Evolutionary conservation across 129 eudicot genomes (phyloP).

Genomic region (Solidago caesia): DNA sequence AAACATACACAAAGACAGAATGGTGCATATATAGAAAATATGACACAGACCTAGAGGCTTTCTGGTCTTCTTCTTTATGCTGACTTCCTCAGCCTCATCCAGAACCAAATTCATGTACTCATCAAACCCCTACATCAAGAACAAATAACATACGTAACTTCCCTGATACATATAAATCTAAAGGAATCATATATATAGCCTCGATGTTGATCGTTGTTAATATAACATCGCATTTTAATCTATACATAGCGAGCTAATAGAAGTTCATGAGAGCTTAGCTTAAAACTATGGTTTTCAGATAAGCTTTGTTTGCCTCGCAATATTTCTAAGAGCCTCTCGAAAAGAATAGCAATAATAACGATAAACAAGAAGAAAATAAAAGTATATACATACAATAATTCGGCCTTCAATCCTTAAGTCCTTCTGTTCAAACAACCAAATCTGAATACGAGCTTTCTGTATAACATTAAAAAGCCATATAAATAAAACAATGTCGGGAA

Average conservation of each 20-base stretch:
- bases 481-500: not conserved
- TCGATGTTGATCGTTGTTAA: no score
- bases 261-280: no score
- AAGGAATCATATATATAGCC: not conserved
- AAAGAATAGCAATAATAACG: not conserved
- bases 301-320: no score
- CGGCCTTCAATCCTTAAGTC: slow-evolving; percentile 86
- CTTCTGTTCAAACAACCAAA: slow-evolving; percentile 85
- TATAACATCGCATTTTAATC: no score
- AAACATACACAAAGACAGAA: not conserved
- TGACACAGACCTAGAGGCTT: slow-evolving; percentile 53
- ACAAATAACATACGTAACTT: not conserved
- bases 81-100: slow-evolving; percentile 82
- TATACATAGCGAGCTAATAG: no score
- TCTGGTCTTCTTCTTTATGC: slow-evolving; percentile 66
- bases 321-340: no score
- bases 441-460: slow-evolving; percentile 84
- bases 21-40: not conserved
- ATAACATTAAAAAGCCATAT: not conserved
- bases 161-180: not conserved
- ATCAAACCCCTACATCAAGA: slow-evolving; percentile 49
- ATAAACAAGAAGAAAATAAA: not conserved
- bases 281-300: no score
- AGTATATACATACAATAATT: slow-evolving; percentile 49
- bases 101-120: slow-evolving; percentile 87